Percentiles rank a stretch among this genome's conserved stretches.
Conservation (phyloP, 2,329 filamentous ascomycete species). For the Penicillium polonicum region DNA sequence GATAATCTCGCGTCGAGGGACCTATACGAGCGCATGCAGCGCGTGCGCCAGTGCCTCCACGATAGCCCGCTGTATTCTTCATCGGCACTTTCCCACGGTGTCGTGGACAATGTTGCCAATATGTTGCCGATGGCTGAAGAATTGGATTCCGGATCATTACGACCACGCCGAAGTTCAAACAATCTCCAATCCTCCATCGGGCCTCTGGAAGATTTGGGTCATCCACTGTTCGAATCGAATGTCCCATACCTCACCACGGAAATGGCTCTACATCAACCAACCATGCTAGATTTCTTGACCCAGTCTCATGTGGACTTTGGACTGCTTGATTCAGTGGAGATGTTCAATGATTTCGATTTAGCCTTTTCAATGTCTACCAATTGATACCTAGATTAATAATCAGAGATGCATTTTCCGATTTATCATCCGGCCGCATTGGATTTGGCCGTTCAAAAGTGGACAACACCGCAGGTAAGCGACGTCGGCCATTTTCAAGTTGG, state of each 20-base stretch:
- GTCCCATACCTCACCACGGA: constrained; percentile 13
- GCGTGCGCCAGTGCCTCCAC: constrained; percentile 9
- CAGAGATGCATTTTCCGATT: not conserved
- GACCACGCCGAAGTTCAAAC: not conserved
- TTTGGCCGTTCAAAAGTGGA: not conserved
- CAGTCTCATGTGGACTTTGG: constrained; percentile 11
- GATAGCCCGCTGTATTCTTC: not conserved
- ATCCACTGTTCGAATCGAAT: not conserved
- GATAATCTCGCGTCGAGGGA: constrained; percentile 14
- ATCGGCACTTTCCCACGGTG: not conserved
- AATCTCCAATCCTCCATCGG: not conserved
- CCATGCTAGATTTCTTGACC: constrained; percentile 15
- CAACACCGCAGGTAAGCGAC: not conserved
- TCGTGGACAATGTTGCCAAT: not conserved
- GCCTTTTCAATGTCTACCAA: constrained; percentile 1
- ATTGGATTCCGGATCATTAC: not conserved
- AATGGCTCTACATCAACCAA: constrained; percentile 15
- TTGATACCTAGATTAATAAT: not conserved
- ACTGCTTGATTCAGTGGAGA: constrained; percentile 12
- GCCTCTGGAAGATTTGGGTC: not conserved
- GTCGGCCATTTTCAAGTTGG: constrained; percentile 4
- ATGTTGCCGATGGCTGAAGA: not conserved
- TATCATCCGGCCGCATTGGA: not conserved
- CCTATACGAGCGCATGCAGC: constrained; percentile 13
- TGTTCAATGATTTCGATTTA: constrained; percentile 10